Percentiles rank a stretch among this genome's conserved stretches.
phyloP scores from a whole-genome alignment of 306 rosid genomes.

The Cucumis melo region DNA sequence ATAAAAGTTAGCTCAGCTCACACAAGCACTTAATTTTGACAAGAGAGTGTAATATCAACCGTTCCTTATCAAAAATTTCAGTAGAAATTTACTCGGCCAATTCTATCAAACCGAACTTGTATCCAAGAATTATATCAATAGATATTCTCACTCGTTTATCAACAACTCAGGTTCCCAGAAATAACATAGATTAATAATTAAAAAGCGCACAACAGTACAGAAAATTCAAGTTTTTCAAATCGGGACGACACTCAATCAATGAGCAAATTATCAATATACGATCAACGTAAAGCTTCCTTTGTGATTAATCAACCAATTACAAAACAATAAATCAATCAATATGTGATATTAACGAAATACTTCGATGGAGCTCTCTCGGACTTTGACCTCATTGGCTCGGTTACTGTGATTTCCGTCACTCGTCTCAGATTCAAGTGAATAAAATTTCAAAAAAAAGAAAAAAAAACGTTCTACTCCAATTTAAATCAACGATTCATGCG shows the following conservation, averaged over 20 bases:
- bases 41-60: neutral
- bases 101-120: neutral
- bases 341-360: neutral
- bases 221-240: neutral
- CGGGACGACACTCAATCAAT: neutral
- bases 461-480: neutral
- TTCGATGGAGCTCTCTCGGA: neutral
- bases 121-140: neutral
- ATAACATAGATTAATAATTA: neutral
- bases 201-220: neutral
- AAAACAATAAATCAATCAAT: neutral
- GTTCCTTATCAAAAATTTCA: neutral
- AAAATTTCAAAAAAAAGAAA: neutral
- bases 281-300: neutral
- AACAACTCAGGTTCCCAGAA: neutral
- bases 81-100: neutral
- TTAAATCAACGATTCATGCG: neutral
- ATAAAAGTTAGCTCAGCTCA: neutral
- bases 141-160: neutral
- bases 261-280: neutral
- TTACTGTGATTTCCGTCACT: neutral
- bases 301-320: neutral
- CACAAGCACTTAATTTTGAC: neutral
- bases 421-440: neutral
- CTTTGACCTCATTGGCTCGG: neutral